phyloP scores from a whole-genome alignment of 306 rosid species.

The barrel medic (Medicago truncatula) region MtrunA17r5.0-ANR NC_053047.1:10540501-10541000 shows the following conservation, averaged over 20 bases:
- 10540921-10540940: background rate
- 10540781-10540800: background rate
- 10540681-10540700: background rate
- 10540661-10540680: background rate
- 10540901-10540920: background rate
- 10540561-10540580: background rate
- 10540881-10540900: background rate
- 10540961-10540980: background rate
- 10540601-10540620: background rate
- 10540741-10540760: background rate
- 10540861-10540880: background rate
- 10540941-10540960: background rate
- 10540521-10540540: background rate
- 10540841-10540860: background rate
- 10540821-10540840: background rate
- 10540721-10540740: background rate
- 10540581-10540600: background rate
- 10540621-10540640: background rate
- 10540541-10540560: slow-evolving; percentile 1
- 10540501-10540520: background rate
- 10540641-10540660: background rate
- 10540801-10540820: background rate
- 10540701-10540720: background rate
- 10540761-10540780: too few species aligned
- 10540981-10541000: background rate